Evolutionary conservation across 371 early-diverging fungal genomes (phyloP).

Genomic region (Lichtheimia ramosa): DNA sequence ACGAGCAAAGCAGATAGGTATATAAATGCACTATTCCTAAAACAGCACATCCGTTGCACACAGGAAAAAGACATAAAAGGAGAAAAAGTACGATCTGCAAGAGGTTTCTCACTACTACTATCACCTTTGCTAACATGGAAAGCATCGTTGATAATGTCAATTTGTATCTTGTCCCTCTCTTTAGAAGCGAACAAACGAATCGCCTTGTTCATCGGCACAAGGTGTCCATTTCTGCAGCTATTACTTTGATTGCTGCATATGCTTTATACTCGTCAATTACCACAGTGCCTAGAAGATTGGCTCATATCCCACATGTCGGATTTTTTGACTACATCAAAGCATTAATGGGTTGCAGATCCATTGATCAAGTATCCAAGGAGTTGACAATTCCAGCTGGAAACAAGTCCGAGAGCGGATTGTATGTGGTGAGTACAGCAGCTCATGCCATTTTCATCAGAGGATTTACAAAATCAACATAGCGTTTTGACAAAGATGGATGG

Average conservation of each 20-base stretch:
- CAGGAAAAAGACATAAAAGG: too few relatives aligned
- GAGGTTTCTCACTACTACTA: too few relatives aligned
- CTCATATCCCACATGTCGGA: slow-evolving; percentile 13
- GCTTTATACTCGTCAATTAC: background rate
- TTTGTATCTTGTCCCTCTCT: too few relatives aligned
- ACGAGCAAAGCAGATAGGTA: too few relatives aligned
- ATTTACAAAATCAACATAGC: background rate
- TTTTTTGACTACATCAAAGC: slow-evolving; percentile 5
- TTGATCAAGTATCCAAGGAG: slow-evolving; percentile 2
- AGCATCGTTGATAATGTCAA: too few relatives aligned
- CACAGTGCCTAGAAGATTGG: background rate
- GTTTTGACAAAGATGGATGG: slow-evolving; percentile 19
- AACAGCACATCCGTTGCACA: too few relatives aligned
- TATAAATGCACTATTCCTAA: too few relatives aligned
- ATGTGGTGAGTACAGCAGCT: slow-evolving; percentile 1
- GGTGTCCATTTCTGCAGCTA: background rate
- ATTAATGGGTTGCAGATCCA: background rate
- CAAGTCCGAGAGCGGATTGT: slow-evolving; percentile 5
- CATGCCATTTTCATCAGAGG: too few relatives aligned
- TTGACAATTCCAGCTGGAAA: slow-evolving; percentile 6
- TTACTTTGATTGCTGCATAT: background rate
- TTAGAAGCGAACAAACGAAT: too few relatives aligned
- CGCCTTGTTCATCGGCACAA: too few relatives aligned
- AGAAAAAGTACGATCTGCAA: too few relatives aligned
- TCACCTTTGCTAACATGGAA: too few relatives aligned